Base-by-base conservation (phyloP, 352 stramenopile species). In the Phytophthora tentaculata region DNA sequence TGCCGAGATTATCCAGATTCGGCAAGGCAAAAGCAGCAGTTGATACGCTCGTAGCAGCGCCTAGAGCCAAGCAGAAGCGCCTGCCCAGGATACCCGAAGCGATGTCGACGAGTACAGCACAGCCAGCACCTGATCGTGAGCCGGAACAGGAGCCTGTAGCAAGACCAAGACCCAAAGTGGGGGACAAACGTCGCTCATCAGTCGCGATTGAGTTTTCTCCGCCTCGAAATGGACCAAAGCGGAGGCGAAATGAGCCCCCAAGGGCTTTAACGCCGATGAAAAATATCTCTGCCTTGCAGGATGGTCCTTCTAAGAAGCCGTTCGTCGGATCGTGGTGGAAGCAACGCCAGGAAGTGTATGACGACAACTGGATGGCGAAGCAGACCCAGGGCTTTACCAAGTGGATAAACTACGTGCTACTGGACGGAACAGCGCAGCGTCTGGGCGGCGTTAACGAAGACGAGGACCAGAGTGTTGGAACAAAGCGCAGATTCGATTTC, bases 341-440 rank as follows among this genome's bases (percentile, higher is more conserved):
- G 47, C 81, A 93, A 43, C 80, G 83, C 9, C 83, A 90, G 49
- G 78, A 76, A n/a, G 50, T 80, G 3, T 88, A 84, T 37, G 86
- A 96, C 45, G 87, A 89, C 47, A 78, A 91, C 47, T 95, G 89
- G 88, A 90, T 94, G 72, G 56, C 73, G 4, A 92, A 92, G 41
- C 89, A 96, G 62, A 85, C 87, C 26, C 73, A 89, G 63, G 86
- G 82, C 0, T 94, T 95, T 49, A 92, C 81, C 10, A 93, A 91
- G 56, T 96, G 89, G 89, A 90, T 95, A 45, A 96, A 96, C 68
- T 95, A 91, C 66, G 88, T 94, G 22, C 61, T 95, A 0, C 73
- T 94, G 5, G 81, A 92, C 28, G 76, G 83, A 3, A 80, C 76
- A 24, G 67, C 69, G 1, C 65, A 87, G 24, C 76, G 77, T 22